Percentiles rank a stretch among this genome's conserved stretches.
phyloP scores from a whole-genome alignment of 2,329 filamentous ascomycete species.

The Venturia effusa region DNA sequence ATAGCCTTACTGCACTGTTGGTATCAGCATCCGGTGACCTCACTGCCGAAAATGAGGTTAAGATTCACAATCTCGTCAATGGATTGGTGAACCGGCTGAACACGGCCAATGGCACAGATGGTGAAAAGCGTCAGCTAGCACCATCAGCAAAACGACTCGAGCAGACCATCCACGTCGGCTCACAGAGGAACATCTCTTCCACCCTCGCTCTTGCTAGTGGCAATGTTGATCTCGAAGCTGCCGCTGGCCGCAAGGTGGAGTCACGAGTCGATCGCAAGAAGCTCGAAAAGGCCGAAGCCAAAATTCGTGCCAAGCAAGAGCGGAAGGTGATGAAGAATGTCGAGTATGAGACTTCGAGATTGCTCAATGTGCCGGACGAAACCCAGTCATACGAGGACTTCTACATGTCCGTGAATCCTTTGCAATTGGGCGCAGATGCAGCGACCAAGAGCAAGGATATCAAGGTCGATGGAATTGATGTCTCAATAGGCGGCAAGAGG shows the following conservation, averaged over 20 bases:
- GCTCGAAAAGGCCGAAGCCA: conserved; percentile 94
- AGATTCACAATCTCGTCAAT: conserved; percentile 72
- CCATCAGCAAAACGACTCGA: conserved; percentile 67
- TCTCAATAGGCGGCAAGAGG: conserved; percentile 77
- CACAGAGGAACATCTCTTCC: conserved; percentile 91
- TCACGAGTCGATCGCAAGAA: conserved; percentile 98
- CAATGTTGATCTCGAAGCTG: conserved; percentile 84
- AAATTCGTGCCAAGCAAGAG: conserved; percentile 96
- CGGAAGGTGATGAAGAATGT: conserved; percentile 98
- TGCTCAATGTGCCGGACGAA: conserved; percentile 73
- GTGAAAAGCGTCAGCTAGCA: conserved; percentile 55
- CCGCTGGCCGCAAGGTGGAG: conserved; percentile 86
- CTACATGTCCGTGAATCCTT: conserved; percentile 97
- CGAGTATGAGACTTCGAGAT: conserved; percentile 87
- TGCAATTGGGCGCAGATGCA: conserved; percentile 68
- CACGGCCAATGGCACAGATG: conserved; percentile 56
- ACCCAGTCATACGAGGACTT: conserved; percentile 96
- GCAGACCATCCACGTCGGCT: conserved; percentile 87
- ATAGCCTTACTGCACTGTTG: conserved; percentile 75
- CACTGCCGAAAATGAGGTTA: conserved; percentile 58
- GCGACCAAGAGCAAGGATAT: conserved; percentile 88
- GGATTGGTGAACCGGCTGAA: conserved; percentile 82
- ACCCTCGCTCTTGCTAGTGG: conserved; percentile 79
- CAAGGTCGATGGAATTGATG: conserved; percentile 93
- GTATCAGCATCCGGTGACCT: conserved; percentile 85